Percentiles rank a stretch among this genome's conserved stretches.
Evolutionary conservation across 768 basidiomycete genomes (phyloP).

Genomic region (Termitomyces sp.): DNA sequence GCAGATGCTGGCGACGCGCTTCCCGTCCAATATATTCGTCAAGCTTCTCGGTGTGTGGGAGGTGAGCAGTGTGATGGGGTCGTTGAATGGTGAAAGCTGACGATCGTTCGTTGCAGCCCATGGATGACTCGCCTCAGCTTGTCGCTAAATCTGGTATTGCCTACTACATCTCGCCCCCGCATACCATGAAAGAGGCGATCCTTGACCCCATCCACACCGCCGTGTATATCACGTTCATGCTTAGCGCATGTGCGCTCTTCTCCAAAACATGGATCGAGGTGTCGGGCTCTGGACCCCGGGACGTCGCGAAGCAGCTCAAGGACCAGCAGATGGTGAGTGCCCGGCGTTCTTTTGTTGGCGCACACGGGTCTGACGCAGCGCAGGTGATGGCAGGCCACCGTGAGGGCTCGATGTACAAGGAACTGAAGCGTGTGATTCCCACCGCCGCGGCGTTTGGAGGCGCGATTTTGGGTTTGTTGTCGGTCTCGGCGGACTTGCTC

Average conservation of each 20-base stretch:
- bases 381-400: conserved; percentile 86
- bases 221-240: conserved; percentile 88
- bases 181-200: conserved; percentile 81
- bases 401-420: conserved; percentile 99
- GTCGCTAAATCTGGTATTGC: conserved; percentile 85
- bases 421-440: conserved; percentile 95
- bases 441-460: conserved; percentile 97
- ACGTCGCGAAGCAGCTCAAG: conserved; percentile 97
- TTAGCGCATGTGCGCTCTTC: conserved; percentile 92
- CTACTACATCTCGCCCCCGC: conserved; percentile 99
- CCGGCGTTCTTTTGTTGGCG: background rate
- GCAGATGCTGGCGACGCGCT: conserved; percentile 90
- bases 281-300: conserved; percentile 90
- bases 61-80: conserved; percentile 40
- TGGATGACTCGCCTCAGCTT: conserved; percentile 92
- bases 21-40: conserved; percentile 89
- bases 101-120: conserved; percentile 46
- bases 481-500: conserved; percentile 89
- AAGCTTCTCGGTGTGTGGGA: conserved; percentile 96
- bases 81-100: background rate
- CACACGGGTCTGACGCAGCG: background rate
- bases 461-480: conserved; percentile 89
- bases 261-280: conserved; percentile 99
- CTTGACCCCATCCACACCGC: conserved; percentile 92
- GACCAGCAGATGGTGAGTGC: conserved; percentile 89